Conservation (phyloP, 805 yeast species). For the Wickerhamomyces queroliae region DNA sequence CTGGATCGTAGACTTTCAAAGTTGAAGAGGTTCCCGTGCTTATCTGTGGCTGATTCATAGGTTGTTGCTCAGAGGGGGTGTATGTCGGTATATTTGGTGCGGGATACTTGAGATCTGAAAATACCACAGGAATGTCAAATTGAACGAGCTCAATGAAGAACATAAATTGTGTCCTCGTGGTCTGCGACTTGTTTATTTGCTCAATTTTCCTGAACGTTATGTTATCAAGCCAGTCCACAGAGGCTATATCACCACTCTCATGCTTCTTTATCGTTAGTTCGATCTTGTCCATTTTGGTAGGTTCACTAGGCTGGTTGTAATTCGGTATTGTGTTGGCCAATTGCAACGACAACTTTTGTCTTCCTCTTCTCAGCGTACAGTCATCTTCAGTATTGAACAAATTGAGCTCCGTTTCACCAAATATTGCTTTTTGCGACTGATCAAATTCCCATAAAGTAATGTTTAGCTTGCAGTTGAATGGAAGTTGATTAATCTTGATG, state of each 20-base stretch:
- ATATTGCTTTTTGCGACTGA: constrained; percentile 42
- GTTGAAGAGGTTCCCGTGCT: constrained; percentile 28
- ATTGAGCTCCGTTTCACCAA: constrained; percentile 55
- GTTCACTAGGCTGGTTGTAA: constrained; percentile 16
- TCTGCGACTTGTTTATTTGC: constrained; percentile 15
- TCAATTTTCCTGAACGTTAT: constrained; percentile 49
- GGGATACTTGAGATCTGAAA: constrained; percentile 46
- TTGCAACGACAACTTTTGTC: constrained; percentile 47
- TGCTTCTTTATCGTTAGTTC: constrained; percentile 54
- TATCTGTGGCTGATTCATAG: constrained; percentile 20
- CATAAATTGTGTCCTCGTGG: constrained; percentile 27
- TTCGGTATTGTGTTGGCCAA: constrained; percentile 26
- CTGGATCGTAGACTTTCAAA: constrained; percentile 58
- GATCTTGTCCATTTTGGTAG: constrained; percentile 36
- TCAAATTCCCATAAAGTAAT: constrained; percentile 66
- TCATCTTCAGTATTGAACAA: constrained; percentile 52
- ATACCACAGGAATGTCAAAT: constrained; percentile 70
- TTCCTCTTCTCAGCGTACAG: constrained; percentile 63
- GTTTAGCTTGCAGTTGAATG: constrained; percentile 51
- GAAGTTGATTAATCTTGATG: constrained; percentile 64
- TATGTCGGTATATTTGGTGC: constrained; percentile 30
- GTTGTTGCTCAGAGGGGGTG: constrained; percentile 40
- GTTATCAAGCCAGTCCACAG: constrained; percentile 71
- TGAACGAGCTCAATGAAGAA: constrained; percentile 53
- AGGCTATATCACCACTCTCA: constrained; percentile 59